phyloP scores from a whole-genome alignment of 2,329 filamentous ascomycete species.

The Fusarium siculi region DNA sequence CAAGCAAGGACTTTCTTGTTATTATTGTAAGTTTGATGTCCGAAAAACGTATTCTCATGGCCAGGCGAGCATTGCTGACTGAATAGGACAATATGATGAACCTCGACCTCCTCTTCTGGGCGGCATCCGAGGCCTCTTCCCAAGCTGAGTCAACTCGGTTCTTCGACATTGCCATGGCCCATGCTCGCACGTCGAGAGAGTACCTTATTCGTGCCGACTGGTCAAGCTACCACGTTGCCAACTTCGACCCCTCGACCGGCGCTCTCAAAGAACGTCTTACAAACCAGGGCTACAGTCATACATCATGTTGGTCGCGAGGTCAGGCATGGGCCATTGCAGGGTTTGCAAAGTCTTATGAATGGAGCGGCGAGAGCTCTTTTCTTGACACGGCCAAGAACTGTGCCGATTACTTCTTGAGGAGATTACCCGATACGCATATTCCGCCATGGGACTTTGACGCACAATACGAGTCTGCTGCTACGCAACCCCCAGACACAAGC shows the following conservation, averaged over 20 bases:
- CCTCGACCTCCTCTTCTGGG: slow-evolving; percentile 56
- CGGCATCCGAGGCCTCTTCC: slow-evolving; percentile 36
- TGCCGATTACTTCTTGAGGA: slow-evolving; percentile 57
- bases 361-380: slow-evolving; percentile 56
- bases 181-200: slow-evolving; percentile 53
- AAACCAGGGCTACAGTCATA: slow-evolving; percentile 58
- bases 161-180: slow-evolving; percentile 49
- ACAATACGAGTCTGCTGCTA: background rate
- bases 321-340: slow-evolving; percentile 62
- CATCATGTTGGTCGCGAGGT: slow-evolving; percentile 59
- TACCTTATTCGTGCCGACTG: slow-evolving; percentile 53
- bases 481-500: slow-evolving; percentile 49
- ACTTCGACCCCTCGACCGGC: slow-evolving; percentile 56
- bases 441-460: slow-evolving; percentile 60
- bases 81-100: slow-evolving; percentile 54
- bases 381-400: slow-evolving; percentile 55
- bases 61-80: background rate
- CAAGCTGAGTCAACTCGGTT: slow-evolving; percentile 17
- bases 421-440: slow-evolving; percentile 30
- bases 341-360: slow-evolving; percentile 58
- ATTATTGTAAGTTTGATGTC: slow-evolving; percentile 49
- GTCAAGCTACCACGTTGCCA: slow-evolving; percentile 57
- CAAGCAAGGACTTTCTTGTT: slow-evolving; percentile 51
- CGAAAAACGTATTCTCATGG: rapidly evolving
- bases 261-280: slow-evolving; percentile 54